Conservation (phyloP, 2,329 filamentous ascomycete genomes). For the Capronia epimyces region DNA sequence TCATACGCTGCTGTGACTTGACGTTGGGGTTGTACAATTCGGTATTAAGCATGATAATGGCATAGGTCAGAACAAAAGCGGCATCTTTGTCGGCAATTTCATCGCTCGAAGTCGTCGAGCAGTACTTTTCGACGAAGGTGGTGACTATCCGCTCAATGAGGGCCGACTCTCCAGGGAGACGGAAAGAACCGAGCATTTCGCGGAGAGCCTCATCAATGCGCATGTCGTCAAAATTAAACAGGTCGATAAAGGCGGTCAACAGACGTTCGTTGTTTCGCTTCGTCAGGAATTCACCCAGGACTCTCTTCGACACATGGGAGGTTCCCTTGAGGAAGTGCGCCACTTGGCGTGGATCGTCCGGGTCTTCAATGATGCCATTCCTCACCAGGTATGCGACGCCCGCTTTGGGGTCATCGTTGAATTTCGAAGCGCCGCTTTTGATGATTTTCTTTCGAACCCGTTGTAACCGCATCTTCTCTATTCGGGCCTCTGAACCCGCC, state of each 20-base stretch:
- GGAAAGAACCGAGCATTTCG: conserved; percentile 82
- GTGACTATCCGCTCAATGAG: conserved; percentile 90
- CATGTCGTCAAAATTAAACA: conserved; percentile 84
- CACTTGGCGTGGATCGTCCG: conserved; percentile 67
- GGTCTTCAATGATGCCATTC: conserved; percentile 76
- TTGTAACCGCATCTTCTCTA: conserved; percentile 61
- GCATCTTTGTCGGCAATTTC: conserved; percentile 80
- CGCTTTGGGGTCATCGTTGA: conserved; percentile 89
- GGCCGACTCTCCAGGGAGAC: conserved; percentile 84
- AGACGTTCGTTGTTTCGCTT: conserved; percentile 85
- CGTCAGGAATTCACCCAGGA: conserved; percentile 86
- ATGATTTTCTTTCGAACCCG: conserved; percentile 80
- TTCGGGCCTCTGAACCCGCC: conserved; percentile 58
- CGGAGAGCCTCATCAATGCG: conserved; percentile 86
- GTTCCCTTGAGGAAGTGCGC: conserved; percentile 86
- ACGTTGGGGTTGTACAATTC: conserved; percentile 95
- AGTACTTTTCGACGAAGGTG: conserved; percentile 81
- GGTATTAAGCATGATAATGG: conserved; percentile 95
- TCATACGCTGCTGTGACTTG: conserved; percentile 71
- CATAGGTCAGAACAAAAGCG: conserved; percentile 86
- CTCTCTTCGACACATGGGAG: conserved; percentile 78
- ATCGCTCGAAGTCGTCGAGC: conserved; percentile 61
- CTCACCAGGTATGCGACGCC: conserved; percentile 80
- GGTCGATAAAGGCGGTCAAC: conserved; percentile 72
- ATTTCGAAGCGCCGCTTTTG: conserved; percentile 79